Base-by-base conservation (phyloP, 805 yeast species). In the Lipomyces orientalis region DNA sequence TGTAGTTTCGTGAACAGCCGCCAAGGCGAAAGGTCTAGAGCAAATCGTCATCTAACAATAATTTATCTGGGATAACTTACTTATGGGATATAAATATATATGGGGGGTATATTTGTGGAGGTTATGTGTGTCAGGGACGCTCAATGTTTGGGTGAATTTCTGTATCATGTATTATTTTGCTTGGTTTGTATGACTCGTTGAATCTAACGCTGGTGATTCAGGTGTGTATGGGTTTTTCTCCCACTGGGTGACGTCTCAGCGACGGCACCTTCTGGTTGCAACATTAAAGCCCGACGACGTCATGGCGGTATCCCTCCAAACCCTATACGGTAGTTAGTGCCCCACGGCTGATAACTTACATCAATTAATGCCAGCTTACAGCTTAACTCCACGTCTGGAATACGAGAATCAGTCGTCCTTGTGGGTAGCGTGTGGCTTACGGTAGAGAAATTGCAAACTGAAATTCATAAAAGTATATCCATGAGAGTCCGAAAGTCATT, bases 401-500 rank as follows among this genome's bases (percentile, higher is more conserved):
- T 25, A 25, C 9, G 6, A 37, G 16, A 37, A 37, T 16, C 43
- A 12, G 43, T 37, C 43, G 19, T 43, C 16, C 6, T 16, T n/a
- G 10, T n/a, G 49, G n/a, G n/a, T 1, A n/a, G 10, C n/a, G 25
- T 43, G 10, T 43, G 49, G 49, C 49, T 43, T 43, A n/a, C 22
- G 16, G 49, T 43, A 43, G 8, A 43, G 49, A 43, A 43, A 16
- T 16, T 6, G 8, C 29, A 25, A 43, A 4, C 49, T n/a, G 49
- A 16, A 49, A 37, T 58, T 58, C 29, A 54, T 56, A 35, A 33
- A 52, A 19, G 34, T 58, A 54, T n/a, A 59, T 52, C 22, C 16
- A 75, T 75, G 76, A 67, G 74, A 69, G 74, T 75, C 64, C 62
- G 78, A 43, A 72, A 72, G 54, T 52, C 73, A 4, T 74, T 75